Evolutionary conservation across 176 grass and related monocot genomes (phyloP), one percentile per base, ranked within the genome.

Genomic region (Juncus effusus): DNA sequence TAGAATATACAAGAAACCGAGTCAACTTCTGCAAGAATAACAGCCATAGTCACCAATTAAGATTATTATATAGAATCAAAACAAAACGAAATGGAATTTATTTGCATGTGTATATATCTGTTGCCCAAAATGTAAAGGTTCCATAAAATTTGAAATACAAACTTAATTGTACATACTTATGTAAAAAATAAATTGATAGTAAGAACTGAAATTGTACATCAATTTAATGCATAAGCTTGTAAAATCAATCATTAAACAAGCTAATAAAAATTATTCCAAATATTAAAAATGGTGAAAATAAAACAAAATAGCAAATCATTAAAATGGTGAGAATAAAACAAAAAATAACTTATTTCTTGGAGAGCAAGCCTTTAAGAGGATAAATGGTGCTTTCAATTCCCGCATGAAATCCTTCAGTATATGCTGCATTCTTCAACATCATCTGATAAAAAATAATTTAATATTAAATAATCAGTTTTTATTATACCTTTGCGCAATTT

Each of bases 371-470:
- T 63, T 57, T 70, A 77, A 71, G 68, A 4, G 10, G 10, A 58
- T 83, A 71, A 53, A 77, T 65, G 62, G 82, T 79, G 61, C 67
- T 61, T 38, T 88, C 42, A 2, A 73, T 81, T 63, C 88, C 94
- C 16, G 88, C 80, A 0, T 82, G 57, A 69, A 84, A 90, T 69
- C 88, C 88, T 16, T 78, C 19, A 2, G 64, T 85, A 56, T 93
- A 93, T 56, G 75, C 76, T 63, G 76, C 41, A 72, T 84, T 99
- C 73, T 93, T 93, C 59, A 95, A 53, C 28, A n/a, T 79, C 77
- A 54, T 86, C 94, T 96, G 92, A 45, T 47, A 10, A 72, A 36
- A 7, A 3, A 62, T 44, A 12, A 7, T 45, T 14, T 42, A 42
- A 11, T 50, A 19, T 35, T 16, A 28, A 11, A 8, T 50, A 14